A percentile compares a stretch with the other conserved stretches of the same genome.
Conservation (phyloP, 192 early-diverging fungal species). For the Mortierella alpina region DNA sequence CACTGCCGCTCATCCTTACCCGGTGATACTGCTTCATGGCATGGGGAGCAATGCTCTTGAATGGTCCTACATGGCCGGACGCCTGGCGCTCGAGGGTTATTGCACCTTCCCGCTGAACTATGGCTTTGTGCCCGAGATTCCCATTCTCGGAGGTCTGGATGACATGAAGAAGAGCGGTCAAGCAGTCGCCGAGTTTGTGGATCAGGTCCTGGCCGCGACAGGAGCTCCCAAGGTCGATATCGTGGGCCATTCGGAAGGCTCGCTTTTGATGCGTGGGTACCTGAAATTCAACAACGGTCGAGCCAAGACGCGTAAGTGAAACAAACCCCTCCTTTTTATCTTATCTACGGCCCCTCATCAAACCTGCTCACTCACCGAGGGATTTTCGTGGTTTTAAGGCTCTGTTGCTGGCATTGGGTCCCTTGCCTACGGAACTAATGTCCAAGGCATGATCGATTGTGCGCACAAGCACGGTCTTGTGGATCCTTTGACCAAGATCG, state of each 20-base stretch:
- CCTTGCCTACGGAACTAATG: not conserved
- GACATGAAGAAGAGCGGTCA: not conserved
- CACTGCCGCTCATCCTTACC: not conserved
- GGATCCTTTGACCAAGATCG: not conserved
- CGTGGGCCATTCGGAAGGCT: slow-evolving; percentile 21
- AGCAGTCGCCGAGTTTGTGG: slow-evolving; percentile 6
- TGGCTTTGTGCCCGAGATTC: not conserved
- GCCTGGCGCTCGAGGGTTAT: slow-evolving; percentile 15
- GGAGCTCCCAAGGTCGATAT: slow-evolving; percentile 19
- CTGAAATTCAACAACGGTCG: slow-evolving; percentile 10
- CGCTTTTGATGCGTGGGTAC: slow-evolving; percentile 12
- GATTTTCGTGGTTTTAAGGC: not conserved
- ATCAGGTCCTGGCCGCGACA: slow-evolving; percentile 4
- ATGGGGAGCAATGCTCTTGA: slow-evolving; percentile 1
- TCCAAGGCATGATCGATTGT: not conserved
- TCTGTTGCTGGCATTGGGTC: slow-evolving; percentile 4
- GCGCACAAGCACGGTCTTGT: not conserved
- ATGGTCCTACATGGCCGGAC: slow-evolving; percentile 13
- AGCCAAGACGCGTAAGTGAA: not conserved
- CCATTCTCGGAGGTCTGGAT: slow-evolving; percentile 4
- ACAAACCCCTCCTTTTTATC: too few relatives aligned
- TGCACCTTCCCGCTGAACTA: slow-evolving; percentile 7
- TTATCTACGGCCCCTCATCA: too few relatives aligned
- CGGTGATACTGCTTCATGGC: slow-evolving; percentile 6
- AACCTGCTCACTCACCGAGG: not conserved